phyloP scores from a whole-genome alignment of 805 yeast genomes.

The Metschnikowia shivogae region DNA sequence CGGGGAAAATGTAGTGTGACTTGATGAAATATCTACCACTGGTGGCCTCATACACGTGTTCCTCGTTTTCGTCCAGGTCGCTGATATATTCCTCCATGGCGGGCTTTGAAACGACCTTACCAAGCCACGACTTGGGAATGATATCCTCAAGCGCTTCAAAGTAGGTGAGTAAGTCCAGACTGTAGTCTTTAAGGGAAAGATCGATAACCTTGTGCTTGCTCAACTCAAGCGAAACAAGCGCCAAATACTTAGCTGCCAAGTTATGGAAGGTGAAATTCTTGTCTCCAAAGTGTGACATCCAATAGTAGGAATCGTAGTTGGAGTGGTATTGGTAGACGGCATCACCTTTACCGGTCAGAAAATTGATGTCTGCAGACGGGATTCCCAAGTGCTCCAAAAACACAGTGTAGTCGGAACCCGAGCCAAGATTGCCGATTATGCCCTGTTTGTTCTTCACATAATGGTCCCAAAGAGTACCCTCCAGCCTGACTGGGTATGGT shows the following conservation, averaged over 20 bases:
- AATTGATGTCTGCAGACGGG: constrained; percentile 47
- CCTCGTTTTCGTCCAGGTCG: constrained; percentile 10
- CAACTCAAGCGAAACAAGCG: constrained; percentile 49
- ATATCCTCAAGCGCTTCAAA: constrained; percentile 27
- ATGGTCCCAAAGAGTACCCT: constrained; percentile 40
- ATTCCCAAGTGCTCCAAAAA: constrained; percentile 67
- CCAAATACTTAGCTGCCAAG: constrained; percentile 55
- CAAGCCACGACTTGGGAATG: constrained; percentile 37
- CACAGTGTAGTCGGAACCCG: constrained; percentile 47
- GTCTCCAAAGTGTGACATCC: constrained; percentile 53
- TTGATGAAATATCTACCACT: constrained; percentile 5
- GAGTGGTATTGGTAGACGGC: constrained; percentile 58
- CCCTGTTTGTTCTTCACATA: constrained; percentile 35
- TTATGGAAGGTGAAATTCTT: constrained; percentile 51
- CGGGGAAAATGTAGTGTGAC: constrained; percentile 10
- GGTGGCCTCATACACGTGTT: constrained; percentile 10
- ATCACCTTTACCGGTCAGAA: constrained; percentile 34
- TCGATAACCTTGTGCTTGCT: constrained; percentile 56
- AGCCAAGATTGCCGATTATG: constrained; percentile 26
- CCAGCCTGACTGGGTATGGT: constrained; percentile 15
- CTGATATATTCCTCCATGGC: constrained; percentile 8
- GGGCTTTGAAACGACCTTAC: constrained; percentile 13
- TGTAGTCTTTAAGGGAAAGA: constrained; percentile 45
- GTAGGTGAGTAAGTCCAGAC: constrained; percentile 36
- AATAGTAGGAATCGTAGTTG: constrained; percentile 51